Percentiles rank a stretch among this genome's conserved stretches.
Conservation (phyloP, 2,329 filamentous ascomycete genomes). For the Trichoderma polysporum region DNA sequence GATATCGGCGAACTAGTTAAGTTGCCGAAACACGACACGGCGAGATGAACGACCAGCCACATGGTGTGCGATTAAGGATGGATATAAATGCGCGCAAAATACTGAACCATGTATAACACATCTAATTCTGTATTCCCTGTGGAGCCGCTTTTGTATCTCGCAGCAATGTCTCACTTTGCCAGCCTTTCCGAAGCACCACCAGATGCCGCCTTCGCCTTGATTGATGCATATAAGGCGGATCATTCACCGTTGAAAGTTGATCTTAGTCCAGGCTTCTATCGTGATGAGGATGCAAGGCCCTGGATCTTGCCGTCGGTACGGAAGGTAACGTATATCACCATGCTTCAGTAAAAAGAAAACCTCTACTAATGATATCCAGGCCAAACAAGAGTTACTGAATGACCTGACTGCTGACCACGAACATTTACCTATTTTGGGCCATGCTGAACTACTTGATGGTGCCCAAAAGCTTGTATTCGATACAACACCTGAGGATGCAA, state of each 20-base stretch:
- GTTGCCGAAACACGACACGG: too few relatives aligned
- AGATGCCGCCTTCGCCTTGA: constrained; percentile 6
- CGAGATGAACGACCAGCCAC: too few relatives aligned
- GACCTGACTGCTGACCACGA: not conserved
- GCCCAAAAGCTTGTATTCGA: not conserved
- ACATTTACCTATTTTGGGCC: not conserved
- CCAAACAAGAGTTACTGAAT: not conserved
- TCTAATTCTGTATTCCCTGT: too few relatives aligned
- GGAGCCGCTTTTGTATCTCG: not conserved
- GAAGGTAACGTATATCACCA: not conserved
- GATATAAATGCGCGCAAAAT: too few relatives aligned
- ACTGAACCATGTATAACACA: too few relatives aligned
- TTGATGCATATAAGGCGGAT: not conserved
- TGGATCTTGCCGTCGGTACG: constrained; percentile 14
- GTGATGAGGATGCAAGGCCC: constrained; percentile 12
- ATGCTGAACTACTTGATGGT: not conserved
- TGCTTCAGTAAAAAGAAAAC: not conserved
- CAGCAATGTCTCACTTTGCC: not conserved
- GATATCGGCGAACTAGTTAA: too few relatives aligned
- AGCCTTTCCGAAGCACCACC: not conserved
- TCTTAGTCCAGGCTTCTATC: constrained; percentile 14
- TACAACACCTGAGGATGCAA: not conserved
- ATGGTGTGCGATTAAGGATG: too few relatives aligned
- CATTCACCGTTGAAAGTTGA: constrained; percentile 11
- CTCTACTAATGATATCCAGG: not conserved